Evolutionary conservation across 2,329 filamentous ascomycete genomes (phyloP), one percentile per base, ranked within the genome.

Genomic region (Emmonsia crescens): DNA sequence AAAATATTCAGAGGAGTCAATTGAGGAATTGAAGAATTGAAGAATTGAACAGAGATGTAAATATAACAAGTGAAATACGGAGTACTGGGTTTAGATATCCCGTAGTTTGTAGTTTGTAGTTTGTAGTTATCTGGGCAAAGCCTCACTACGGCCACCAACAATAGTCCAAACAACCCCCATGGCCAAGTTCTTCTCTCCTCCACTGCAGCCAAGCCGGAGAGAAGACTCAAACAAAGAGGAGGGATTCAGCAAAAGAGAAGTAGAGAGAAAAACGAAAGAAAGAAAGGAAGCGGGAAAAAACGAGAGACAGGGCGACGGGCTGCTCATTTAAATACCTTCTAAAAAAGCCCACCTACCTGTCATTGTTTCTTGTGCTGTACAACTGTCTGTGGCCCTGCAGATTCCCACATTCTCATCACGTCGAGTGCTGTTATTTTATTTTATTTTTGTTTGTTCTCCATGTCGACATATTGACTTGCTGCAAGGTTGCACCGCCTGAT

Each of bases 291-390:
- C 27, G 59, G 61, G 62, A 58, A 61, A 56, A 52, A 55, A 44
- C 48, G 40, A 44, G 42, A 55, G 10, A 31, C n/a, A 48, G 48
- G 64, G 63, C 38, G 60, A 36, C 4, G 24, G 29, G 56, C 21
- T 52, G 46, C 21, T 14, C 62, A 52, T 65, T 66, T 65, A 57
- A 46, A 57, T 57, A 46, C 21, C 36, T 8, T 55, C 52, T 55
- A 9, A 3, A 29, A 21, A 4, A 36, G 19, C 51, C 51, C 10
- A 16, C 52, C 2, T 2, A 29, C 16, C 31, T 19, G 33, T 38
- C n/a, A 14, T 27, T 33, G n/a, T 49, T 27, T 21, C 12, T 29
- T 12, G 16, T 46, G 2, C 5, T 27, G 49, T 54, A 27, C 27
- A 19, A 5, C 49, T 31, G 46, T 49, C 46, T 29, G 16, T 27